These are phyloP conservation scores for Paraconiothyrium brasiliense DNA, from an alignment of 2,329 filamentous ascomycete genomes.

Conservation along the genomic window DNA sequence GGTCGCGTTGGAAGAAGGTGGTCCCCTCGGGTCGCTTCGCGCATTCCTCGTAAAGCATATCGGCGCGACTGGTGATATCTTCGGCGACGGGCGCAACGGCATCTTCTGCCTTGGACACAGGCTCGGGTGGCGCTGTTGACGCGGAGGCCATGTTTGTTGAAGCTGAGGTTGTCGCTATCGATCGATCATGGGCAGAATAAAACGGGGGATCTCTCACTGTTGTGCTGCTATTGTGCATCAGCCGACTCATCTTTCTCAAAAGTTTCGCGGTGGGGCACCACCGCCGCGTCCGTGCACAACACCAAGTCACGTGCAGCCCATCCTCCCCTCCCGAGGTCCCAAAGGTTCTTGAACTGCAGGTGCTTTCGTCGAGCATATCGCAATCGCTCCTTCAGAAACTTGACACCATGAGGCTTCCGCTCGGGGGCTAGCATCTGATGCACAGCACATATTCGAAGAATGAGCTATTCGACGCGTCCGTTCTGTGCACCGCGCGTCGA, in stretches of 20 bases:
- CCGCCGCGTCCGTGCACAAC: slow-evolving; percentile 9
- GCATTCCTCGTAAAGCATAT: slow-evolving; percentile 52
- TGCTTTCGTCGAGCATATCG: too few relatives aligned
- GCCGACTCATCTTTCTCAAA: slow-evolving; percentile 11
- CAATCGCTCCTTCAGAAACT: too few relatives aligned
- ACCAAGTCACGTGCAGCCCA: slow-evolving; percentile 10
- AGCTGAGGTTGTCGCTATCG: slow-evolving; percentile 22
- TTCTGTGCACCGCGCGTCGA: too few relatives aligned
- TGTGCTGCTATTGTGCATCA: background rate
- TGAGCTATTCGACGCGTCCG: too few relatives aligned
- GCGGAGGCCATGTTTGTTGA: slow-evolving; percentile 35
- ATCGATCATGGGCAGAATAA: slow-evolving; percentile 32
- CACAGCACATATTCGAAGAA: too few relatives aligned
- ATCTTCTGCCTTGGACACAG: slow-evolving; percentile 34
- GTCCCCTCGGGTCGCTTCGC: slow-evolving; percentile 44
- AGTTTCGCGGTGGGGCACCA: slow-evolving; percentile 19
- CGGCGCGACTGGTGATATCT: slow-evolving; percentile 30
- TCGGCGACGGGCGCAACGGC: slow-evolving; percentile 16
- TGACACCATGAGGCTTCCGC: slow-evolving; percentile 1
- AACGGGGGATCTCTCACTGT: slow-evolving; percentile 13
- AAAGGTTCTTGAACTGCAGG: too few relatives aligned
- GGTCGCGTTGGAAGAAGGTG: slow-evolving; percentile 52
- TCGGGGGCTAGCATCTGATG: too few relatives aligned
- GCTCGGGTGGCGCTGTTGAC: slow-evolving; percentile 24
- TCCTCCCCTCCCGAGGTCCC: background rate